These are phyloP conservation scores for Phytophthora sojae DNA, from an alignment of 352 stramenopile genomes.

Conservation along the genomic window DNA sequence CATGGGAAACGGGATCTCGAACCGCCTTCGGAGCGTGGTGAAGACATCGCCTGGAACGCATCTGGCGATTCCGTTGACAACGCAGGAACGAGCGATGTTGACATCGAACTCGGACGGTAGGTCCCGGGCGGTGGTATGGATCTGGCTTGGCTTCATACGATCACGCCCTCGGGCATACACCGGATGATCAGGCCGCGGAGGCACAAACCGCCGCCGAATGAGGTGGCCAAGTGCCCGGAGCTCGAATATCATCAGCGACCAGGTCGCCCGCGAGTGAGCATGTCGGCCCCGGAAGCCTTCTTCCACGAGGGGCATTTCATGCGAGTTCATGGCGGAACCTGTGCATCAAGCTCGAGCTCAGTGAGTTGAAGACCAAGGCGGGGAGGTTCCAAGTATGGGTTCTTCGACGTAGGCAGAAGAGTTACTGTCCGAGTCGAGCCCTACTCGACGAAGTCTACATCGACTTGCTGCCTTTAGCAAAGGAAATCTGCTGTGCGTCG, in stretches of 20 bases:
- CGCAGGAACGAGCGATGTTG: background rate
- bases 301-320: no score
- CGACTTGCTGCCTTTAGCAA: no score
- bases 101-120: background rate
- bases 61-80: background rate
- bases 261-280: conserved; percentile 2
- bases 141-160: background rate
- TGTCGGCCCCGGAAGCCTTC: no score
- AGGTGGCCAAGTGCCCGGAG: background rate
- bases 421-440: no score
- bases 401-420: no score
- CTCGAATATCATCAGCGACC: conserved; percentile 13
- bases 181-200: background rate
- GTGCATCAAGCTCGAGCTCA: no score
- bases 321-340: no score
- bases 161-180: background rate
- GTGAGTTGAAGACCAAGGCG: no score
- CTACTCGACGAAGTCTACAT: no score
- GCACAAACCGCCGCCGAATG: background rate
- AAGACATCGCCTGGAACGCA: background rate
- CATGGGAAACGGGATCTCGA: background rate
- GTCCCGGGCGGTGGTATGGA: background rate
- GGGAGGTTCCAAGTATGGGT: no score
- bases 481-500: no score
- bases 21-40: background rate